These are phyloP conservation scores for Hypoxylon sp. DNA, from an alignment of 2,329 filamentous ascomycete species.

Conservation along the genomic window DNA sequence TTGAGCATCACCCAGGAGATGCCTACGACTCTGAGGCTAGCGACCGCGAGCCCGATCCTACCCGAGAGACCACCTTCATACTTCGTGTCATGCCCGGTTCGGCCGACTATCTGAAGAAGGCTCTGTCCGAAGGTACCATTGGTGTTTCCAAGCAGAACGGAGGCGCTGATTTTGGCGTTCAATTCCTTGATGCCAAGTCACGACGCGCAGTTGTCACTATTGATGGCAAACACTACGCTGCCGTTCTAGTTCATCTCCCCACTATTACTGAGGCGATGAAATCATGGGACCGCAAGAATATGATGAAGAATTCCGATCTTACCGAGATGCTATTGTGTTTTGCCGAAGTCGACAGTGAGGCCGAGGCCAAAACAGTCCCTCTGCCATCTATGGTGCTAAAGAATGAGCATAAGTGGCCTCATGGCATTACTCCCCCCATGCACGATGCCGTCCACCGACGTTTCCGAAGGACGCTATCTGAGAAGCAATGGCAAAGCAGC, in stretches of 20 bases:
- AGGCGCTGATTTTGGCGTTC: constrained; percentile 80
- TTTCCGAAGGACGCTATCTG: constrained; percentile 83
- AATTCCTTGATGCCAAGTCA: constrained; percentile 78
- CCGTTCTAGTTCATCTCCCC: constrained; percentile 81
- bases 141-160: constrained; percentile 70
- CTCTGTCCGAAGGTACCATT: constrained; percentile 79
- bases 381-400: constrained; percentile 75
- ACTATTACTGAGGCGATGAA: constrained; percentile 93
- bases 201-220: constrained; percentile 78
- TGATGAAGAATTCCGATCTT: constrained; percentile 89
- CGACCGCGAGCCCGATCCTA: constrained; percentile 85
- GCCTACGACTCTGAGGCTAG: constrained; percentile 97
- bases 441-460: constrained; percentile 83
- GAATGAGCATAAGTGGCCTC: constrained; percentile 76
- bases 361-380: constrained; percentile 71
- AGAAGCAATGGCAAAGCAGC: constrained; percentile 85
- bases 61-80: constrained; percentile 89
- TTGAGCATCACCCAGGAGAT: constrained; percentile 77
- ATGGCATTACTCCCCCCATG: constrained; percentile 88
- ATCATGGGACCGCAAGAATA: constrained; percentile 86
- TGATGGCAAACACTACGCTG: constrained; percentile 76
- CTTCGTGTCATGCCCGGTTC: constrained; percentile 89
- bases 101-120: constrained; percentile 80
- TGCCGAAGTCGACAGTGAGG: constrained; percentile 70
- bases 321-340: constrained; percentile 89